phyloP scores from a whole-genome alignment of 2,329 filamentous ascomycete species.

The Colletotrichum horii region DNA sequence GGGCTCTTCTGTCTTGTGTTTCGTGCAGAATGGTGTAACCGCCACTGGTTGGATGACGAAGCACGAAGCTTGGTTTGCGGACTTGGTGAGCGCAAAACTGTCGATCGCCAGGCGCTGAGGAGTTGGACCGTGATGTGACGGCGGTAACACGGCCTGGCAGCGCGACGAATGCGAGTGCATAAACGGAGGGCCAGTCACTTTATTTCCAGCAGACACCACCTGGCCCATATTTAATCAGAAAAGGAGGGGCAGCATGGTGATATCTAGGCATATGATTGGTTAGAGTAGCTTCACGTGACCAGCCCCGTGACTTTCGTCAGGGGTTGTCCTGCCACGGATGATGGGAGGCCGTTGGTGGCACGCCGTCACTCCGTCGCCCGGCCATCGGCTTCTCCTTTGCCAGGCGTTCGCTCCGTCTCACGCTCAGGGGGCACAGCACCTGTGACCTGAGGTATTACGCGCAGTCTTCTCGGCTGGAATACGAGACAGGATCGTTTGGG shows the following conservation, averaged over 20 bases:
- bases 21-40: background rate
- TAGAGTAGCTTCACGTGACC: background rate
- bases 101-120: background rate
- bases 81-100: background rate
- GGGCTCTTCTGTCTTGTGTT: background rate
- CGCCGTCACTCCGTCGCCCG: background rate
- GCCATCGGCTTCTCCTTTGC: background rate
- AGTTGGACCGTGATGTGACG: background rate
- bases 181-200: background rate
- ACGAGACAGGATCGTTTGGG: background rate
- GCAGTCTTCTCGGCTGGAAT: background rate
- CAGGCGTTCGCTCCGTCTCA: background rate
- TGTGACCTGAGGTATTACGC: background rate
- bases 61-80: background rate
- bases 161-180: background rate
- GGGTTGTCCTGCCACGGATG: conserved; percentile 5
- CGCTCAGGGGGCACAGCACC: background rate
- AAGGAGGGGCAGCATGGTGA: background rate
- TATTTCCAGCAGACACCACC: background rate
- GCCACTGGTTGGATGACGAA: background rate
- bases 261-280: background rate
- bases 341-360: background rate
- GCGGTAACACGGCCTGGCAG: background rate
- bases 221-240: conserved; percentile 10
- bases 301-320: background rate